phyloP scores from a whole-genome alignment of 768 basidiomycete species.

The Leucosporidium scottii region DNA sequence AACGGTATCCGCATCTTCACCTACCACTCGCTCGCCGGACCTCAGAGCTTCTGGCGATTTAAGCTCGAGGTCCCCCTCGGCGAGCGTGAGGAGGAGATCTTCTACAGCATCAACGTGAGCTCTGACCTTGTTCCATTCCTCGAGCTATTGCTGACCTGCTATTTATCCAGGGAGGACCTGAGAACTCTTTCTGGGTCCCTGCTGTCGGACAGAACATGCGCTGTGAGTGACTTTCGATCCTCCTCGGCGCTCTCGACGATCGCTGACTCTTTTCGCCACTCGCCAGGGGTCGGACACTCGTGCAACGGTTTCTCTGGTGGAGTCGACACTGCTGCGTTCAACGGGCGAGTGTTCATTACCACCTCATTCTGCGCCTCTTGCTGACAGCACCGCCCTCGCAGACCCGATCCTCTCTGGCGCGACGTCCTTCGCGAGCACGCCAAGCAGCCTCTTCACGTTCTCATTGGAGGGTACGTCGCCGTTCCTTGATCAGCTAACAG shows the following conservation, averaged over 20 bases:
- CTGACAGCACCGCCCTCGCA: neutral
- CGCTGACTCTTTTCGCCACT: neutral
- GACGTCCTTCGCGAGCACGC: slow-evolving; percentile 81
- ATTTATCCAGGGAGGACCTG: slow-evolving; percentile 41
- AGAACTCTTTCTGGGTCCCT: slow-evolving; percentile 75
- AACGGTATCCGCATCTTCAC: slow-evolving; percentile 36
- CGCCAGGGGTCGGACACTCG: slow-evolving; percentile 67
- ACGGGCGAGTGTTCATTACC: slow-evolving; percentile 12
- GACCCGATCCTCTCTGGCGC: slow-evolving; percentile 57
- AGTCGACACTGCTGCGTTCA: slow-evolving; percentile 59
- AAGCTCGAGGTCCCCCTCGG: slow-evolving; percentile 70
- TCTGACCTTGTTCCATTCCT: neutral
- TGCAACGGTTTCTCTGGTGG: slow-evolving; percentile 72
- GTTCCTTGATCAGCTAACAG: neutral
- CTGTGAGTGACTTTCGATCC: slow-evolving; percentile 42
- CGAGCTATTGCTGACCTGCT: neutral
- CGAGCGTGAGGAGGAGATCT: slow-evolving; percentile 63
- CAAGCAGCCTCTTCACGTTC: slow-evolving; percentile 70
- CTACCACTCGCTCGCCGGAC: slow-evolving; percentile 48
- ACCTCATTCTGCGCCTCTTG: slow-evolving; percentile 56
- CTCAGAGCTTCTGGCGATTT: slow-evolving; percentile 92
- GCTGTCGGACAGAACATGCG: slow-evolving; percentile 74
- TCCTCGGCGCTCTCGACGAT: neutral
- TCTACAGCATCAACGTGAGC: slow-evolving; percentile 75
- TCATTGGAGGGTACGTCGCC: slow-evolving; percentile 53